phyloP scores from a whole-genome alignment of 2,329 filamentous ascomycete genomes.

The Apiospora aurea region DNA sequence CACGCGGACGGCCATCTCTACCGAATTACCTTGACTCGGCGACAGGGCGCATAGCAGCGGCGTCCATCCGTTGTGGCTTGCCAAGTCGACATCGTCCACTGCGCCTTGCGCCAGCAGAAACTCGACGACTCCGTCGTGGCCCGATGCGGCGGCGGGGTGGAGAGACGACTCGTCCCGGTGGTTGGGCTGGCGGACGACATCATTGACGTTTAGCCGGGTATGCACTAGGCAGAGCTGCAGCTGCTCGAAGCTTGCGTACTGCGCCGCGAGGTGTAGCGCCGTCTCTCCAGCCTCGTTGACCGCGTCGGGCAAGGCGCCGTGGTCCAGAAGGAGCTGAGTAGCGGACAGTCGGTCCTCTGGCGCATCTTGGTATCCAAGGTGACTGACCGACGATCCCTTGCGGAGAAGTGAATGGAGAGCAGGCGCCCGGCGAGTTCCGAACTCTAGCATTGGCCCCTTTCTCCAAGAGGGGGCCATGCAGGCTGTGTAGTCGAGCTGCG shows the following conservation, averaged over 20 bases:
- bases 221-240: conserved; percentile 15
- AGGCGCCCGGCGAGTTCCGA: too few relatives aligned
- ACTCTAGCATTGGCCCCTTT: conserved; percentile 15
- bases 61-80: conserved; percentile 27
- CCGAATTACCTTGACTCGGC: conserved; percentile 25
- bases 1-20: conserved; percentile 21
- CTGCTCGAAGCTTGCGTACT: conserved; percentile 3
- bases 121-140: conserved; percentile 7
- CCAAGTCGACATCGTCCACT: conserved; percentile 20
- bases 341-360: conserved; percentile 1
- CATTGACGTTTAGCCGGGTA: background rate
- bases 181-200: background rate
- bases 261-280: conserved; percentile 15
- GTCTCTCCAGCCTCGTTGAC: conserved; percentile 10
- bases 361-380: background rate
- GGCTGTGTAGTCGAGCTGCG: conserved; percentile 6
- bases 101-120: background rate
- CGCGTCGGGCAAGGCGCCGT: background rate
- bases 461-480: conserved; percentile 2
- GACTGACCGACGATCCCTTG: background rate
- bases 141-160: conserved; percentile 19
- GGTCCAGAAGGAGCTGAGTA: background rate
- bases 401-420: conserved; percentile 9
- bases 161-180: conserved; percentile 1
- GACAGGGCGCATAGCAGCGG: conserved; percentile 29